Evolutionary conservation across 306 rosid genomes (phyloP).

Genomic region (Cajanus cajan): DNA sequence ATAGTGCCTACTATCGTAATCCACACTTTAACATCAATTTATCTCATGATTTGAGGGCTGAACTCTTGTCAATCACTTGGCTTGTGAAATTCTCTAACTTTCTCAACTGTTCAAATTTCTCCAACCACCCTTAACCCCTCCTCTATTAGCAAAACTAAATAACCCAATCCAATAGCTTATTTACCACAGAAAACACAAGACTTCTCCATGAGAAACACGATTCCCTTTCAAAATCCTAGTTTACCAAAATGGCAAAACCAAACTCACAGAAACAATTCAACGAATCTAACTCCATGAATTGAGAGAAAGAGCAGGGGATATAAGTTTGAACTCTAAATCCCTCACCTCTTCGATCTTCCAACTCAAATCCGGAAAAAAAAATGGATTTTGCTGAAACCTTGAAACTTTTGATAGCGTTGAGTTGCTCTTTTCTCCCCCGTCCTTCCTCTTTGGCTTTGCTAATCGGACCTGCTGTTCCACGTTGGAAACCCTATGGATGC

Average conservation of each 20-base stretch:
- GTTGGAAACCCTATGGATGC: neutral
- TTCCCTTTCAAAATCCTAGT: constrained; percentile 4
- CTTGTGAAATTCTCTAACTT: neutral
- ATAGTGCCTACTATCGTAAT: neutral
- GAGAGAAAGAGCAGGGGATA: neutral
- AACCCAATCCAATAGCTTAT: neutral
- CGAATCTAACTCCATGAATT: neutral
- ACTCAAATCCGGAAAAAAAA: neutral
- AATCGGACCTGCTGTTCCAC: neutral
- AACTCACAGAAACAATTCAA: neutral
- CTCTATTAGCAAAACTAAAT: neutral
- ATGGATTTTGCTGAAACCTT: neutral
- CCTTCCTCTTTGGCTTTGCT: neutral
- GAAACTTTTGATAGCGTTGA: neutral
- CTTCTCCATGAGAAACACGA: neutral
- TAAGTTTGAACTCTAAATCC: neutral
- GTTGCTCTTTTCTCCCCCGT: neutral
- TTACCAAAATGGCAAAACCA: neutral
- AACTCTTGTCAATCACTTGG: neutral
- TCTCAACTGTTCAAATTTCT: neutral
- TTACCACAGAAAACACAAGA: neutral
- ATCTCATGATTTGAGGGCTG: neutral
- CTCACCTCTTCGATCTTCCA: neutral
- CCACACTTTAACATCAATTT: neutral
- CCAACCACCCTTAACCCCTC: neutral